Evolutionary conservation across 2,329 filamentous ascomycete genomes (phyloP).

Genomic region (Scedosporium aurantiacum): DNA sequence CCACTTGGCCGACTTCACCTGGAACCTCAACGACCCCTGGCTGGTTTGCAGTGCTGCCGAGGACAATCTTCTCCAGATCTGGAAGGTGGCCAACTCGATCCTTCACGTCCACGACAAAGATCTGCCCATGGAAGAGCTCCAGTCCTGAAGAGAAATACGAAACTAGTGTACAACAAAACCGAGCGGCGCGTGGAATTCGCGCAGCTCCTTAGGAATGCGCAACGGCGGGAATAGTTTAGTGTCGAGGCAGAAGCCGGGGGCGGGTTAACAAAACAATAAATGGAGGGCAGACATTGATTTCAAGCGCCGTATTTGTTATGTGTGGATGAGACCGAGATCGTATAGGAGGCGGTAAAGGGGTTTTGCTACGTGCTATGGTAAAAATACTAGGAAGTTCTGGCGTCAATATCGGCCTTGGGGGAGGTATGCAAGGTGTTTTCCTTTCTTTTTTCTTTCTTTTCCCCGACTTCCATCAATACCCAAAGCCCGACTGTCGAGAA

Average conservation of each 20-base stretch:
- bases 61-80: conserved; percentile 93
- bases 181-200: too few relatives aligned
- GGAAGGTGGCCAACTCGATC: conserved; percentile 76
- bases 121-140: conserved; percentile 66
- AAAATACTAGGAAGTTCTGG: not conserved
- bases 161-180: not conserved
- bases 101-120: conserved; percentile 68
- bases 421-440: not conserved
- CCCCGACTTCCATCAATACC: not conserved
- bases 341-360: not conserved
- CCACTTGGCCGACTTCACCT: conserved; percentile 91
- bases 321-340: too few relatives aligned
- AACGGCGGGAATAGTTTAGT: too few relatives aligned
- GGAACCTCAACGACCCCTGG: conserved; percentile 97
- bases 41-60: conserved; percentile 90
- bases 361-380: not conserved
- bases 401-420: not conserved
- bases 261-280: too few relatives aligned
- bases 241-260: too few relatives aligned
- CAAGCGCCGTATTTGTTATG: too few relatives aligned
- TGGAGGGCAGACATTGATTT: too few relatives aligned
- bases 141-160: conserved; percentile 38
- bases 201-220: too few relatives aligned
- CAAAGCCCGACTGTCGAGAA: too few relatives aligned
- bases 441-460: not conserved